These are phyloP conservation scores for Melastoma candidum DNA, from an alignment of 441 rosid genomes.

Conservation along the genomic window DNA sequence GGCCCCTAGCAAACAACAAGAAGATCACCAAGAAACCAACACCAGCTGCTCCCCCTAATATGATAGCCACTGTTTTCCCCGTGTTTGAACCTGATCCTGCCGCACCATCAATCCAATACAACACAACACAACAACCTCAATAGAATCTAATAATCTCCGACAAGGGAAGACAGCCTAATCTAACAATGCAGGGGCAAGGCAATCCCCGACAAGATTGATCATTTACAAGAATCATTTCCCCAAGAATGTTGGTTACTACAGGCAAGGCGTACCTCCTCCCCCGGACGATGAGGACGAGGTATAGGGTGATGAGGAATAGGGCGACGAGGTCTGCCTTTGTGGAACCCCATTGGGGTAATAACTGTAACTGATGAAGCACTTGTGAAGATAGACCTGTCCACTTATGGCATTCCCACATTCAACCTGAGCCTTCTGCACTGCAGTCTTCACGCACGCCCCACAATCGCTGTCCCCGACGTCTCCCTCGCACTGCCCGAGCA, in stretches of 20 bases:
- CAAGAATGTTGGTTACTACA: no score
- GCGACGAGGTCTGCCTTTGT: constrained; percentile 47
- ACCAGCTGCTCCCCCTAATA: constrained; percentile 92
- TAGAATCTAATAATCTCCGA: background rate
- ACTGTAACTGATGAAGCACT: constrained; percentile 76
- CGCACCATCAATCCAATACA: constrained; percentile 6
- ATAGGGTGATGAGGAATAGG: constrained; percentile 29
- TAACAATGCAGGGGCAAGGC: no score
- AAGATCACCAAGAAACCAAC: constrained; percentile 81
- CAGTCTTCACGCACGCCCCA: constrained; percentile 64
- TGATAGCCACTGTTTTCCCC: constrained; percentile 93
- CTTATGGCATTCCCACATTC: constrained; percentile 87
- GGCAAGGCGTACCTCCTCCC: constrained; percentile 31
- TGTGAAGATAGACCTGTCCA: constrained; percentile 82
- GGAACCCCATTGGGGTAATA: constrained; percentile 92
- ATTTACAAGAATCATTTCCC: no score
- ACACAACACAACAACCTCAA: constrained; percentile 1
- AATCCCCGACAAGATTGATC: no score
- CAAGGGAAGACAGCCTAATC: background rate
- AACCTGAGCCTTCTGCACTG: constrained; percentile 82
- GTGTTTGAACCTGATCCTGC: constrained; percentile 53
- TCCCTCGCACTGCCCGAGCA: constrained; percentile 92
- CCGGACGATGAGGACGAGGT: constrained; percentile 24
- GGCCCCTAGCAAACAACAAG: constrained; percentile 62
- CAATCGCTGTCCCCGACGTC: constrained; percentile 96